A percentile compares a stretch with the other conserved stretches of the same genome.
Evolutionary conservation across 257 asterid species (phyloP).

Genomic region (Lavandula angustifolia): DNA sequence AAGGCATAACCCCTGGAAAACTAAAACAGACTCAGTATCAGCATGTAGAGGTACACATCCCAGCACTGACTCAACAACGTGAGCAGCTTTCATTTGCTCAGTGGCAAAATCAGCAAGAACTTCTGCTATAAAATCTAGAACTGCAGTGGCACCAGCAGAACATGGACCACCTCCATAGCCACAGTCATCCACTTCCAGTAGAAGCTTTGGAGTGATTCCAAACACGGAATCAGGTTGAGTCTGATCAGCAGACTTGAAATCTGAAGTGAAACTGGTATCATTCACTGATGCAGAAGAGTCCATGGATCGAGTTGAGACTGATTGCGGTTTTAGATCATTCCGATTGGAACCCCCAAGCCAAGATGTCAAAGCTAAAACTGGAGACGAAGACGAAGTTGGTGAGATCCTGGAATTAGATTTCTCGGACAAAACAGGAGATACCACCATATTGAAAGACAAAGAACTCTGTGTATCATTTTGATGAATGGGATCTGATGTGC

Average conservation of each 20-base stretch:
- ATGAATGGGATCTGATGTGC: conserved; percentile 43
- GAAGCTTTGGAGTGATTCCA: conserved; percentile 60
- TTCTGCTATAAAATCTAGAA: conserved; percentile 91
- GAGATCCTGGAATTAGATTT: conserved; percentile 61
- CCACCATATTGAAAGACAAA: conserved; percentile 47
- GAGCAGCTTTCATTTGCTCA: conserved; percentile 81
- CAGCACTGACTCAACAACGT: conserved; percentile 67
- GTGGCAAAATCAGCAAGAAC: conserved; percentile 80
- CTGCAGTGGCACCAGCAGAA: conserved; percentile 94
- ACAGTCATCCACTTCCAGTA: conserved; percentile 91
- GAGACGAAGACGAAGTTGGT: conserved; percentile 62
- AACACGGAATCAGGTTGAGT: conserved; percentile 54
- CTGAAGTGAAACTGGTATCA: conserved; percentile 60
- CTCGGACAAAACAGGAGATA: conserved; percentile 74
- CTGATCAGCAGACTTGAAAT: conserved; percentile 56
- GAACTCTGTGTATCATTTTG: conserved; percentile 69
- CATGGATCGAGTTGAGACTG: conserved; percentile 60
- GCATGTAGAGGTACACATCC: conserved; percentile 80
- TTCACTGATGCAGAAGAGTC: conserved; percentile 60
- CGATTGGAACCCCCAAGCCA: conserved; percentile 75
- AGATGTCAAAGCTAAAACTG: conserved; percentile 87
- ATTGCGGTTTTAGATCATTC: conserved; percentile 58
- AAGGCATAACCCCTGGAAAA: conserved; percentile 93
- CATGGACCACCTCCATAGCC: conserved; percentile 99
- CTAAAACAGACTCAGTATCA: conserved; percentile 87